These are phyloP conservation scores for Eimeria tenella DNA, from an alignment of 169 alveolate species.

Conservation along the genomic window DNA sequence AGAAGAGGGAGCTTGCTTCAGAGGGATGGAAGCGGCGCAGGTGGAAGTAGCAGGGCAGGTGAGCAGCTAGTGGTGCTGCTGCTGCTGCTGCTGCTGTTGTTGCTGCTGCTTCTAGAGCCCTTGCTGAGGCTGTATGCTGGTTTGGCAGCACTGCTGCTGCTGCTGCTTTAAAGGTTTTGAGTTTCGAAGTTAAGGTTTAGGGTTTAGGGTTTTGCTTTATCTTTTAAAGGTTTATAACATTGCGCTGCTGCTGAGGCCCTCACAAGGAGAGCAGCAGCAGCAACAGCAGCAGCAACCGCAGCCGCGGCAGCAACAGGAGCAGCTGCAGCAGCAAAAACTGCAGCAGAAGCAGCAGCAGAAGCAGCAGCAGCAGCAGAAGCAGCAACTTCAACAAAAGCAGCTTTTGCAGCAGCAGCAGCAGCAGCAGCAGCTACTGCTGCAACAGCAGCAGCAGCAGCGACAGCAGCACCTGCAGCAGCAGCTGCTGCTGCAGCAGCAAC, in stretches of 20 bases:
- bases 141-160: neutral
- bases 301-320: neutral
- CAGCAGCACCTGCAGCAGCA: neutral
- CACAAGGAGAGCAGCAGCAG: neutral
- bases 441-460: conserved; percentile 5
- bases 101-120: neutral
- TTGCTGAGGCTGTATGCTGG: neutral
- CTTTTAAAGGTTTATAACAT: neutral
- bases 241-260: neutral
- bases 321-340: neutral
- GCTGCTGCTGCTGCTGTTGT: neutral
- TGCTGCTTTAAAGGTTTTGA: neutral
- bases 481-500: neutral
- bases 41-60: conserved; percentile 33
- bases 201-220: neutral
- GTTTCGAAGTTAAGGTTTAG: neutral
- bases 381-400: neutral
- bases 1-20: conserved; percentile 14
- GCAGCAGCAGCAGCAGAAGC: neutral
- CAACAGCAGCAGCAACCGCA: neutral
- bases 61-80: neutral
- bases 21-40: conserved; percentile 38
- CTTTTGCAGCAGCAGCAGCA: neutral
- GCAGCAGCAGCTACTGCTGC: neutral
- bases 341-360: conserved; percentile 13